These are phyloP conservation scores for Nitzschia putrida DNA, from an alignment of 108 stramenopile genomes.

Conservation along the genomic window DNA sequence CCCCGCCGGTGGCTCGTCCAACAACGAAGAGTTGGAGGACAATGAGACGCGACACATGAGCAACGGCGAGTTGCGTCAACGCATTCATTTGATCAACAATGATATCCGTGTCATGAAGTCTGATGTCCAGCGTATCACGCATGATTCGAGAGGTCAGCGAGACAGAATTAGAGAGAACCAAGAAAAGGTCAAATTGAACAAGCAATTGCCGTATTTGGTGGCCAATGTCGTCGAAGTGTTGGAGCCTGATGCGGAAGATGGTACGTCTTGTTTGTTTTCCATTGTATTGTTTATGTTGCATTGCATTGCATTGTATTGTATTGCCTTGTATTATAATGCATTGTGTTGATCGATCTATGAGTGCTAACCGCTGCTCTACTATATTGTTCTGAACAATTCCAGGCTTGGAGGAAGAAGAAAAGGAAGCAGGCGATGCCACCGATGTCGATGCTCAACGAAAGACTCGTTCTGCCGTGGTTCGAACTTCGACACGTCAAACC, in stretches of 20 bases:
- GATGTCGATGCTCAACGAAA: slow-evolving; percentile 79
- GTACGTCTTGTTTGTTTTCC: slow-evolving; percentile 35
- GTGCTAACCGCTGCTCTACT: too few relatives aligned
- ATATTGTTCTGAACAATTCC: neutral
- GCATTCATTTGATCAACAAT: slow-evolving; percentile 94
- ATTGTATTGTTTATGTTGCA: neutral
- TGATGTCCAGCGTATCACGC: slow-evolving; percentile 93
- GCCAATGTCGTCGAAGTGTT: slow-evolving; percentile 96
- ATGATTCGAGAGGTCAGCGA: slow-evolving; percentile 87
- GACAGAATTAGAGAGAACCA: slow-evolving; percentile 98
- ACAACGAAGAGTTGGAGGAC: slow-evolving; percentile 53
- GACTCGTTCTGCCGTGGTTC: slow-evolving; percentile 83
- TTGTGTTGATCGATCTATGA: too few relatives aligned
- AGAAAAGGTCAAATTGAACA: slow-evolving; percentile 99
- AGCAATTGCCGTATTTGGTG: slow-evolving; percentile 98
- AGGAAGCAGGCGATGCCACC: slow-evolving; percentile 67
- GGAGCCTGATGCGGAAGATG: slow-evolving; percentile 94
- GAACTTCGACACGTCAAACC: slow-evolving; percentile 92
- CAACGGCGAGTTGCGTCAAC: slow-evolving; percentile 90
- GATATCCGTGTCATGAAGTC: slow-evolving; percentile 97
- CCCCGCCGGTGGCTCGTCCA: slow-evolving; percentile 41
- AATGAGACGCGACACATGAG: slow-evolving; percentile 87
- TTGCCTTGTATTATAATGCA: neutral
- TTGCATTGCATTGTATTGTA: slow-evolving; percentile 1
- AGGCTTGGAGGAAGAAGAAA: slow-evolving; percentile 71